These are phyloP conservation scores for Conringia planisiliqua DNA, from an alignment of 345 rosid species.

Conservation along the genomic window DNA sequence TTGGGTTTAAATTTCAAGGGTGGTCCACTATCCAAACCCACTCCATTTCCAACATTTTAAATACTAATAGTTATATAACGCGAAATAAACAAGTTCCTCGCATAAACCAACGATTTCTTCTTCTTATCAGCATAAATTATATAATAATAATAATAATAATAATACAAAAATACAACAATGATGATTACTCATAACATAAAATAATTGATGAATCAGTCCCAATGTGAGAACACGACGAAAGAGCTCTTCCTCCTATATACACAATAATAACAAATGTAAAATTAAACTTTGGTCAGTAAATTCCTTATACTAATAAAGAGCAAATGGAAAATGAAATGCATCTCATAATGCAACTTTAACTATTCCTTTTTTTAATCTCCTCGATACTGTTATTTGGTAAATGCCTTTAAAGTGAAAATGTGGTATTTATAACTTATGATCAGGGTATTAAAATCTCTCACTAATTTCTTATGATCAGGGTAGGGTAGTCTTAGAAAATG, in stretches of 20 bases:
- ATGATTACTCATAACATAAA: constrained; percentile 6
- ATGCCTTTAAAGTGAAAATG: neutral
- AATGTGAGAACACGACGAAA: neutral
- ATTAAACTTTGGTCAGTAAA: neutral
- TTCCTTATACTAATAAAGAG: neutral
- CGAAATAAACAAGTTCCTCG: constrained; percentile 2
- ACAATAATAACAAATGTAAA: neutral
- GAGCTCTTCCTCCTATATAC: constrained; percentile 19
- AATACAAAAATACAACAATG: constrained; percentile 7
- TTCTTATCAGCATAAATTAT: neutral
- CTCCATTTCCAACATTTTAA: neutral
- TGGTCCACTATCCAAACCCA: neutral
- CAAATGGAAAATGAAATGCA: neutral
- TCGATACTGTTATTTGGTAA: neutral
- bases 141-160: neutral
- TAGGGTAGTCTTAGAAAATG: neutral
- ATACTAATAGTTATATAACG: neutral
- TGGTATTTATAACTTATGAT: neutral
- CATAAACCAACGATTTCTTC: constrained; percentile 20
- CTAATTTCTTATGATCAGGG: neutral
- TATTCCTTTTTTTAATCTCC: neutral
- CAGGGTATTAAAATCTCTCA: too few species aligned
- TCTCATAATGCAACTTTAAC: neutral
- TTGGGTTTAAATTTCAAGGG: neutral
- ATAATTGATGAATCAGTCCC: constrained; percentile 22